Percentiles rank a stretch among this genome's conserved stretches.
These are phyloP conservation scores for Trichosporon coremiiforme DNA, from an alignment of 1,284 basidiomycete genomes.

Conservation along the genomic window DNA sequence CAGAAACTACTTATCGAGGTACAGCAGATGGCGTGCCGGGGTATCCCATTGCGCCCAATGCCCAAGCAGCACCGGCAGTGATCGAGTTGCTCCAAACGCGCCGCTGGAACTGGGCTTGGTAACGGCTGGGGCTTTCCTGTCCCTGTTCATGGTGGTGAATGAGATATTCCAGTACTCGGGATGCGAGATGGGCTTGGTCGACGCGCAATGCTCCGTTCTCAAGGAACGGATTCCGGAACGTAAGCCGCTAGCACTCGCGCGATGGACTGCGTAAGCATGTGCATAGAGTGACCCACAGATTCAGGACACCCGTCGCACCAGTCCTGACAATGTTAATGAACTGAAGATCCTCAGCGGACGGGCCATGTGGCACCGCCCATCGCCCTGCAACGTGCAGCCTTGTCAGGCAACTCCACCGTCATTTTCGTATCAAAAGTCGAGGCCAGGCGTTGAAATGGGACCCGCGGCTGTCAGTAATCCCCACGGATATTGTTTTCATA, in stretches of 20 bases:
- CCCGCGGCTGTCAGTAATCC: background rate
- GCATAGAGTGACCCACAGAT: background rate
- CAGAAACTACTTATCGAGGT: background rate
- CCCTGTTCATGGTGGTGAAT: background rate
- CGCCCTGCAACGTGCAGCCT: background rate
- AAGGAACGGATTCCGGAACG: background rate
- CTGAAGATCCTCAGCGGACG: conserved; percentile 6
- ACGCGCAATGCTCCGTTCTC: background rate
- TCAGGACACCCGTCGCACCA: background rate
- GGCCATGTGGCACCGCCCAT: background rate
- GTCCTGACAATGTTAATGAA: background rate
- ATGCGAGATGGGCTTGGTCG: too few species aligned
- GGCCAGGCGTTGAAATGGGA: too few species aligned
- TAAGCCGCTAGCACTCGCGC: background rate
- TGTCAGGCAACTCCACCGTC: too few species aligned
- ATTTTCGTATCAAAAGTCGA: too few species aligned
- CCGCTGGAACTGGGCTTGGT: background rate
- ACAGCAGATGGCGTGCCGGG: background rate
- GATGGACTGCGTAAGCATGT: background rate
- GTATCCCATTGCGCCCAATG: background rate
- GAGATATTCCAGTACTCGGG: background rate
- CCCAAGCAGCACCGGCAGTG: background rate
- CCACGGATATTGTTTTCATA: background rate
- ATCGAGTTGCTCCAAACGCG: conserved; percentile 1
- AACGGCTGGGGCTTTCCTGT: background rate